Evolutionary conservation across 2,329 filamentous ascomycete species (phyloP).

Genomic region (Chalara sp.): DNA sequence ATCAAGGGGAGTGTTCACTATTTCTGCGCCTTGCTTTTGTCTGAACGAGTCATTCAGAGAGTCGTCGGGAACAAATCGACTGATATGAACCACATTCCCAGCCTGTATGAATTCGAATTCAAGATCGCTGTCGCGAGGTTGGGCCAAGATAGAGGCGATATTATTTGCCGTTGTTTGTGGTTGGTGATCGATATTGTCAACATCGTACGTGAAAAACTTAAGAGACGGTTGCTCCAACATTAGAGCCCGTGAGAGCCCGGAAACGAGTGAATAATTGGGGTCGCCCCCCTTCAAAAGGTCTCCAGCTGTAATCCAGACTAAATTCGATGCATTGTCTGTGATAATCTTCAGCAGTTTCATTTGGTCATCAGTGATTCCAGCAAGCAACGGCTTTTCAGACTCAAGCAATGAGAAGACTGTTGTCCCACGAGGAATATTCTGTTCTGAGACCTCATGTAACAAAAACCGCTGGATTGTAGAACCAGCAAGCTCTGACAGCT

Average conservation of each 20-base stretch:
- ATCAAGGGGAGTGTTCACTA: neutral
- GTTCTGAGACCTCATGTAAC: too few species aligned
- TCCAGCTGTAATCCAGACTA: conserved; percentile 8
- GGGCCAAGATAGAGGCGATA: neutral
- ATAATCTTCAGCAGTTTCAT: neutral
- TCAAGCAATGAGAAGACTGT: neutral
- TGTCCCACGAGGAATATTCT: too few species aligned
- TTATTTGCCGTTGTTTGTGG: neutral
- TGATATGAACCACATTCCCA: conserved; percentile 3
- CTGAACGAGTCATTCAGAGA: conserved; percentile 4
- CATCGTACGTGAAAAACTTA: neutral
- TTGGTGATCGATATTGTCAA: neutral
- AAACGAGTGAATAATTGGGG: conserved; percentile 3
- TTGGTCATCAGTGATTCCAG: neutral
- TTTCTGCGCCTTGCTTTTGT: conserved; percentile 5
- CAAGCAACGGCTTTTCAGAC: neutral
- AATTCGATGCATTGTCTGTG: neutral
- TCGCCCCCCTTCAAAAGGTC: neutral
- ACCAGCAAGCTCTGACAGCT: too few species aligned
- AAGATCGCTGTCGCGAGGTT: neutral
- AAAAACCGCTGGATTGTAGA: too few species aligned
- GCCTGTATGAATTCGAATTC: conserved; percentile 3
- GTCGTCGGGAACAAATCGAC: conserved; percentile 7
- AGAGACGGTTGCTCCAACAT: conserved; percentile 11
- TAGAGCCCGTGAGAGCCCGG: conserved; percentile 6